Conservation (phyloP, 2,329 filamentous ascomycete genomes). For the Diaporthe citrichinensis region DNA sequence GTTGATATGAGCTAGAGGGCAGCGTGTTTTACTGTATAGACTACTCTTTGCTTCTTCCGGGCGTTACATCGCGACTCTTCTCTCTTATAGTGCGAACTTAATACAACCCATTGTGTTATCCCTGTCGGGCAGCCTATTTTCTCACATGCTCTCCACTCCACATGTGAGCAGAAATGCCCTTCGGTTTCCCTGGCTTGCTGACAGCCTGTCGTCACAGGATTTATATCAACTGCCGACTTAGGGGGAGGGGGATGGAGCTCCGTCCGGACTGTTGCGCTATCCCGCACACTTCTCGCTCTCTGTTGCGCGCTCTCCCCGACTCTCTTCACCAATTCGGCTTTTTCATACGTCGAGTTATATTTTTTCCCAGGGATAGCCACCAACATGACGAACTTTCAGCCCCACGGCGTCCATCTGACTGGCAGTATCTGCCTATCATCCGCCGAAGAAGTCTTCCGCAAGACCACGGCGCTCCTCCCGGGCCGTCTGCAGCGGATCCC, state of each 20-base stretch:
- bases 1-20: not conserved
- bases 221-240: not conserved
- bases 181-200: not conserved
- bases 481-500: slow-evolving; percentile 5
- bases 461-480: slow-evolving; percentile 6
- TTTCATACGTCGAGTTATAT: not conserved
- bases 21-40: too few relatives aligned
- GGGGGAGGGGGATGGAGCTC: not conserved
- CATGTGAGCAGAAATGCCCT: not conserved
- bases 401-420: not conserved
- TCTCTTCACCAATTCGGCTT: not conserved
- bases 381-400: not conserved
- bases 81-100: not conserved
- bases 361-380: too few relatives aligned
- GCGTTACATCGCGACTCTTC: not conserved
- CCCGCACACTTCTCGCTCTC: too few relatives aligned
- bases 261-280: not conserved
- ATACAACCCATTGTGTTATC: not conserved
- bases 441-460: slow-evolving; percentile 4
- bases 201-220: not conserved
- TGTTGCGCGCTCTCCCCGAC: not conserved
- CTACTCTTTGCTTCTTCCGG: not conserved
- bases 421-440: slow-evolving; percentile 1
- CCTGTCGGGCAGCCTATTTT: not conserved
- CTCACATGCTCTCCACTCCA: not conserved